Evolutionary conservation across 352 stramenopile genomes (phyloP), one percentile per base, ranked within the genome.

Genomic region (Pythium periplocum): DNA sequence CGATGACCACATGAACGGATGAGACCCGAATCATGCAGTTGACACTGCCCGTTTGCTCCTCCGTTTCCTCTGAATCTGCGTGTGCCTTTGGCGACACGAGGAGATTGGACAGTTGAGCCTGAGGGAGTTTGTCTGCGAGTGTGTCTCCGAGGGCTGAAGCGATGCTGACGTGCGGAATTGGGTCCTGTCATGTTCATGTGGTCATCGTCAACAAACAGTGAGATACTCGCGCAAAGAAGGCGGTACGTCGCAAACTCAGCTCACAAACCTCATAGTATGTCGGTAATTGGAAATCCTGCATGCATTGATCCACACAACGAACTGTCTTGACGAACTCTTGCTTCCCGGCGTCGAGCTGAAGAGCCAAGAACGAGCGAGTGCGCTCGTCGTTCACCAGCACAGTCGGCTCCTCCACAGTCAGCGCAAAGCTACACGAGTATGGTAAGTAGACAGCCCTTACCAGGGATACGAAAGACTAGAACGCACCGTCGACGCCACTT

Each of bases 161-260:
- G 51, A 93, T 75, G 60, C 83, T 93, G 53, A 90, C 68, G 66
- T 93, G 83, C 38, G 80, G 76, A 60, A 89, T 89, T 8, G 80
- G 83, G 53, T 90, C 59, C 82, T 93, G 11, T 51, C 46, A 4
- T 56, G 51, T 53, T 51, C 41, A 50, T 36, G 33, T 42, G 36
- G 48, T 69, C 60, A 75, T 74, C 50, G 71, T 56, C 62, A 75
- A 46, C 73, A 74, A 71, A 68, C 68, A 80, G 47, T 57, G 63
- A 33, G n/a, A 41, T 50, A 57, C 57, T 45, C 42, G 6, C 31
- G 17, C 17, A 26, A 47, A 10, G 4, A 51, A 56, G 48, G 26
- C 31, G 7, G 8, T 26, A 47, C 6, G 8, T 4, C 6, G 6
- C 39, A 56, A 17, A 10, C 10, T 32, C 43, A 43, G n/a, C 4